Evolutionary conservation across 2,329 filamentous ascomycete species (phyloP).

Genomic region (Paracorniculantispora psalliotae): DNA sequence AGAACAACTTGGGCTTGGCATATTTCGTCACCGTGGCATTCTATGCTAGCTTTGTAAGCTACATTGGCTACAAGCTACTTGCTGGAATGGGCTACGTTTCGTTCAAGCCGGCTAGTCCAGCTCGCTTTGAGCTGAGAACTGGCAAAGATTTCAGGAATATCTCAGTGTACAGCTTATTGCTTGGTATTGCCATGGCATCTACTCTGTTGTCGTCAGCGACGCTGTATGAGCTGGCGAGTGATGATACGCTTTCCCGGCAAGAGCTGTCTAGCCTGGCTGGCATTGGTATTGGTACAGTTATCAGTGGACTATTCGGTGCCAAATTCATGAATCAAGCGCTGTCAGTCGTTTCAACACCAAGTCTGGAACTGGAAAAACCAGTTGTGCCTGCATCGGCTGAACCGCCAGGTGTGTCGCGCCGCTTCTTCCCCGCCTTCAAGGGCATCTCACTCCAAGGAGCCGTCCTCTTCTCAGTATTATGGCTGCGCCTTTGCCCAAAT

Average conservation of each 20-base stretch:
- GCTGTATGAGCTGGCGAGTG: not conserved
- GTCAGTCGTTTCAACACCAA: not conserved
- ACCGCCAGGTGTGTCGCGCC: not conserved
- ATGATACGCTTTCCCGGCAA: not conserved
- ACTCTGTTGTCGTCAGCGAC: not conserved
- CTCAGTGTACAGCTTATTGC: conserved; percentile 6
- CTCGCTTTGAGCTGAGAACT: not conserved
- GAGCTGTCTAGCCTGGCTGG: not conserved
- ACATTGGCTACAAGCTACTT: not conserved
- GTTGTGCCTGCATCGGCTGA: not conserved
- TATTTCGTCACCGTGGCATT: not conserved
- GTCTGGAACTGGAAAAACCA: not conserved
- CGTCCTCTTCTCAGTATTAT: not conserved
- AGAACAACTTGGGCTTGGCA: not conserved
- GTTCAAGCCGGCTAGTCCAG: not conserved
- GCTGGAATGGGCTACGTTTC: not conserved
- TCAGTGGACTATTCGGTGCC: conserved; percentile 7
- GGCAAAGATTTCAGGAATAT: not conserved
- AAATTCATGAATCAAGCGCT: not conserved
- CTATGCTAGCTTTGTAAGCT: not conserved
- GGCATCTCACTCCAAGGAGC: conserved; percentile 13
- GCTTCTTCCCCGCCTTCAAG: conserved; percentile 5
- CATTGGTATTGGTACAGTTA: not conserved
- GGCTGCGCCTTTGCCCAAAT: not conserved
- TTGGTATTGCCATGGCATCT: not conserved